Evolutionary conservation across 2,329 filamentous ascomycete species (phyloP).

Genomic region (Colletotrichum kahawae): DNA sequence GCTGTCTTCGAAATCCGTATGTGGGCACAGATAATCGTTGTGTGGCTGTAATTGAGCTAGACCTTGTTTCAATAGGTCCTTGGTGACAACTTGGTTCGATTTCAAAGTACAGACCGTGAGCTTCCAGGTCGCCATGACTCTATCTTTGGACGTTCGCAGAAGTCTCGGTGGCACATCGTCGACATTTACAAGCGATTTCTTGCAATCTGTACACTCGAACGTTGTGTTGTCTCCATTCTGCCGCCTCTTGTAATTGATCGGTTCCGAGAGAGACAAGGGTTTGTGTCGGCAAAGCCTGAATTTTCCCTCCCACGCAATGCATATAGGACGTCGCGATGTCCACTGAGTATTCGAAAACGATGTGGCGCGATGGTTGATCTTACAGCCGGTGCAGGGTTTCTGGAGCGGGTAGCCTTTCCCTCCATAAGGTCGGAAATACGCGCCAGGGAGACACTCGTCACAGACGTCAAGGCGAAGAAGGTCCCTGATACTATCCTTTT

Average conservation of each 20-base stretch:
- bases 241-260: background rate
- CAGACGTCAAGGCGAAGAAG: background rate
- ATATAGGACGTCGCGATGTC: background rate
- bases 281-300: background rate
- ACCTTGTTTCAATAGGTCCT: background rate
- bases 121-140: background rate
- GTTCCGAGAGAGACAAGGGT: background rate
- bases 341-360: background rate
- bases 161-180: background rate
- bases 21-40: background rate
- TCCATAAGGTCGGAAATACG: background rate
- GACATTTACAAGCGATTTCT: fast-evolving
- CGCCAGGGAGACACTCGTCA: background rate
- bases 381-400: background rate
- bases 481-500: background rate
- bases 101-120: background rate
- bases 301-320: background rate
- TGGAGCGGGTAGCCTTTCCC: background rate
- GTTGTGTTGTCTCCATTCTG: background rate
- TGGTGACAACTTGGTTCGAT: background rate
- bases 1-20: background rate
- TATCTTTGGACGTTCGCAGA: background rate
- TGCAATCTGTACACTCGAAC: background rate
- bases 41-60: background rate
- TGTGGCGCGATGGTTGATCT: background rate